phyloP scores from a whole-genome alignment of 176 grass and related monocot species.

The Rhynchospora pubera region DNA sequence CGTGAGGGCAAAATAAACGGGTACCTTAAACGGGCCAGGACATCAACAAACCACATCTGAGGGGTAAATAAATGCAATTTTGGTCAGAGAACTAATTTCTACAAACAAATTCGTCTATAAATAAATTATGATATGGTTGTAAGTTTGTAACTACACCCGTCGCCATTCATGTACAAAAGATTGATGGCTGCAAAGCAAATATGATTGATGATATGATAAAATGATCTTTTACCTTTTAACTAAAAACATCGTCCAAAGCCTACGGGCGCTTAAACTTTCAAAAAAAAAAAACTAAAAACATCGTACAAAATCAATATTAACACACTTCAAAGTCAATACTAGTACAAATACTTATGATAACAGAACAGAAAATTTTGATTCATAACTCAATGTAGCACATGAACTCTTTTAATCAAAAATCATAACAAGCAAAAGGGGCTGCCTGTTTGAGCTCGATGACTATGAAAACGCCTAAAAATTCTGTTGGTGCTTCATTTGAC shows the following conservation, averaged over 20 bases:
- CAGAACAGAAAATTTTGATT: constrained; percentile 1
- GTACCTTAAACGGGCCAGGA: not conserved
- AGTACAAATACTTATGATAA: not conserved
- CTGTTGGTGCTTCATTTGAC: not conserved
- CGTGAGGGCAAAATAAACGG: no score
- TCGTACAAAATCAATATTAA: not conserved
- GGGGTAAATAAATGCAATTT: not conserved
- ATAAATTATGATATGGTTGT: not conserved
- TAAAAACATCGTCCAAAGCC: no score
- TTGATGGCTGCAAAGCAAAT: not conserved
- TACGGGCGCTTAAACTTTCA: no score
- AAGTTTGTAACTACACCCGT: not conserved
- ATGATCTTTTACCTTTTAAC: not conserved
- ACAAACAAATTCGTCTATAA: not conserved
- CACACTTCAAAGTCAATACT: not conserved
- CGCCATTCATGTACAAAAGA: not conserved
- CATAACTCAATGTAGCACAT: not conserved
- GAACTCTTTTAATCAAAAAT: not conserved
- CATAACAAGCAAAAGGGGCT: not conserved
- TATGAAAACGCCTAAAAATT: not conserved
- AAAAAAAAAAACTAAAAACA: not conserved
- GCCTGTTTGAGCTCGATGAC: not conserved
- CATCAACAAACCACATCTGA: not conserved
- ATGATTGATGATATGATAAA: not conserved
- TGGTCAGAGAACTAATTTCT: no score